Evolutionary conservation across 116 monocot genomes (phyloP).

Genomic region (Posidonia oceanica): DNA sequence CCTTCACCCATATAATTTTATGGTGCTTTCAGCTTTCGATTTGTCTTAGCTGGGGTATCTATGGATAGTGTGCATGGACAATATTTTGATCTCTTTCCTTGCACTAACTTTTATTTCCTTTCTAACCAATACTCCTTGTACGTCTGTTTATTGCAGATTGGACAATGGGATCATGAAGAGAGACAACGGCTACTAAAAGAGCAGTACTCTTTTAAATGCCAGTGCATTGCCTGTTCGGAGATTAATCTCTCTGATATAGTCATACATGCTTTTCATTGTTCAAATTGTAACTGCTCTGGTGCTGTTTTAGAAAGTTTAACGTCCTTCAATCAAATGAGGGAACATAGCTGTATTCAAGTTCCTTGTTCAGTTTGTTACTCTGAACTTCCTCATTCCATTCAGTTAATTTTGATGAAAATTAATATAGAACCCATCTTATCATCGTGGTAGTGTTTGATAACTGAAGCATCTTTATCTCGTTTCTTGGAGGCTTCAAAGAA

Average conservation of each 20-base stretch:
- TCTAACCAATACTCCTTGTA: too few species aligned
- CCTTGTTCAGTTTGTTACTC: slow-evolving; percentile 17
- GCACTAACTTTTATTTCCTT: too few species aligned
- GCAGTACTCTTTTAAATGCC: slow-evolving; percentile 74
- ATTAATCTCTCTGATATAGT: slow-evolving; percentile 70
- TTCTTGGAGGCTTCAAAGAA: slow-evolving; percentile 17
- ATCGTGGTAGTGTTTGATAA: not conserved
- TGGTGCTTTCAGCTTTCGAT: too few species aligned
- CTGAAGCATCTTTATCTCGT: not conserved
- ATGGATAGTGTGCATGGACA: too few species aligned
- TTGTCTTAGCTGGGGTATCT: too few species aligned
- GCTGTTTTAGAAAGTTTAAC: slow-evolving; percentile 29
- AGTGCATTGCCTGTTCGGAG: slow-evolving; percentile 61
- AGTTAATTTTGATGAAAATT: too few species aligned
- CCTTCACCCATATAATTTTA: not conserved
- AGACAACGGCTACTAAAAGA: slow-evolving; percentile 59
- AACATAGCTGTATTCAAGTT: slow-evolving; percentile 18
- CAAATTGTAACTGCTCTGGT: slow-evolving; percentile 50
- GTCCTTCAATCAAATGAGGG: slow-evolving; percentile 11
- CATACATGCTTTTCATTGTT: slow-evolving; percentile 68
- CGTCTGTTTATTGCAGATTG: slow-evolving; percentile 37
- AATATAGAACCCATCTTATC: too few species aligned
- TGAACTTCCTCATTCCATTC: slow-evolving; percentile 16
- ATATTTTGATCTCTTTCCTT: too few species aligned
- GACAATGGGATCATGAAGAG: slow-evolving; percentile 43